These are phyloP conservation scores for Fraxinus cuspidata DNA, from an alignment of 257 asterid species.

Conservation along the genomic window DNA sequence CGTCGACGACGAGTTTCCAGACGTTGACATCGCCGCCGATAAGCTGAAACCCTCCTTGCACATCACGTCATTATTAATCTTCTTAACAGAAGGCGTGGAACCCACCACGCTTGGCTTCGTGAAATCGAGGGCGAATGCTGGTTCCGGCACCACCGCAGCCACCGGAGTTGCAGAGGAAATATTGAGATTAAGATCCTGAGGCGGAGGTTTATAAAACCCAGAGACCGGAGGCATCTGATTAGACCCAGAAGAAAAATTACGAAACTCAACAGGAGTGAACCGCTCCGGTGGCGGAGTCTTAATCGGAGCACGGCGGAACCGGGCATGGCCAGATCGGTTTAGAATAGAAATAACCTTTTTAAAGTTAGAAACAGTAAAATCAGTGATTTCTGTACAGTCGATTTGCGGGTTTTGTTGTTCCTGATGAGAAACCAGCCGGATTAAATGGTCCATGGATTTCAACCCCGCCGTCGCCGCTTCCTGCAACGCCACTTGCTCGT, in stretches of 20 bases:
- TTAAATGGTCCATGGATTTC: slow-evolving; percentile 72
- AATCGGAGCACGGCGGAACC: slow-evolving; percentile 69
- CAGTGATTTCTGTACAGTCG: slow-evolving; percentile 64
- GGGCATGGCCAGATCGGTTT: slow-evolving; percentile 74
- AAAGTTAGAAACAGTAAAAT: slow-evolving; percentile 69
- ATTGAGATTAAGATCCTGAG: slow-evolving; percentile 21
- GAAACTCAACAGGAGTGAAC: slow-evolving; percentile 20
- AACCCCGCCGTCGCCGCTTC: slow-evolving; percentile 75
- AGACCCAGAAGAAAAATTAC: not conserved
- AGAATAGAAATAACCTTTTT: slow-evolving; percentile 43
- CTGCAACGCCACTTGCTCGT: slow-evolving; percentile 57
- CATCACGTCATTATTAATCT: not conserved
- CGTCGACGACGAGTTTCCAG: slow-evolving; percentile 54
- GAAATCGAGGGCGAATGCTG: slow-evolving; percentile 54
- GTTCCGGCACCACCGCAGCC: slow-evolving; percentile 19
- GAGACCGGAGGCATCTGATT: not conserved
- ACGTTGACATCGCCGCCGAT: slow-evolving; percentile 42
- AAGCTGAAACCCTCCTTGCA: slow-evolving; percentile 35
- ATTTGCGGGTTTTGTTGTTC: slow-evolving; percentile 28
- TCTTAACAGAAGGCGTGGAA: not conserved
- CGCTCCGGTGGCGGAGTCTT: slow-evolving; percentile 37
- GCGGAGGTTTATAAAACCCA: not conserved
- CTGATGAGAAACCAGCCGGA: slow-evolving; percentile 53
- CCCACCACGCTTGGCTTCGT: slow-evolving; percentile 32
- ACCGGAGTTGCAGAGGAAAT: slow-evolving; percentile 37